Base-by-base conservation (phyloP, 805 yeast species). In the Saturnispora gosingensis region DNA sequence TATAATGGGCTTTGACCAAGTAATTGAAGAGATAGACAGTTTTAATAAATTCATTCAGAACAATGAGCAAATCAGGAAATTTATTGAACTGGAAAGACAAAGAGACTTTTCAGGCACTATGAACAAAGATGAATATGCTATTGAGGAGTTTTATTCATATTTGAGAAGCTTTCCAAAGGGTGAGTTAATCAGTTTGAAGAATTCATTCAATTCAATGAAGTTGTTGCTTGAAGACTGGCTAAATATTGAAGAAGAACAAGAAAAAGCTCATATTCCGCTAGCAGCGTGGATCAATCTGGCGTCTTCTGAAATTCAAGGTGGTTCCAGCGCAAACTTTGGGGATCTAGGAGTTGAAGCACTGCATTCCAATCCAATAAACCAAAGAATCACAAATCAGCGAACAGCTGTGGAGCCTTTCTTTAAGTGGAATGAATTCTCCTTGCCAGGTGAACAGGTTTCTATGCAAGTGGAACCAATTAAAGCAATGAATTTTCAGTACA, bases 381-480 rank as follows among this genome's bases (percentile, higher is more conserved):
- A 45, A 13, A 46, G 43, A 28, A 49, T 38, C 6, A 5, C 22
- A 15, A 30, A 18, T 34, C 18, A 42, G 11, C 30, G 51, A 20
- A 24, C 47, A n/a, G 32, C 46, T 4, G 45, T 47, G 10, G 20
- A 39, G 22, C 50, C 50, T 16, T 16, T 47, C 13, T 36, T n/a
- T 9, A 46, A 38, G 36, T 46, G 49, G 49, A 42, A 15, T 22
- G 42, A 50, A 11, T 13, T n/a, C 4, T 28, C 49, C 3, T n/a
- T 50, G 6, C 55, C 56, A 2, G 68, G 67, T 4, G 69, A 65
- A 46, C 43, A 61, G 2, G 61, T 66, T 3, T 45, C 63, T 20
- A 51, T 66, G 45, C 57, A 59, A 48, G 70, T 67, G 11, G 62
- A 59, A n/a, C 70, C 70, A 1, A 59, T 62, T 5, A 60, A 59